These are phyloP conservation scores for Ottelia alismoides DNA, from an alignment of 106 monocot genomes.

Conservation along the genomic window DNA sequence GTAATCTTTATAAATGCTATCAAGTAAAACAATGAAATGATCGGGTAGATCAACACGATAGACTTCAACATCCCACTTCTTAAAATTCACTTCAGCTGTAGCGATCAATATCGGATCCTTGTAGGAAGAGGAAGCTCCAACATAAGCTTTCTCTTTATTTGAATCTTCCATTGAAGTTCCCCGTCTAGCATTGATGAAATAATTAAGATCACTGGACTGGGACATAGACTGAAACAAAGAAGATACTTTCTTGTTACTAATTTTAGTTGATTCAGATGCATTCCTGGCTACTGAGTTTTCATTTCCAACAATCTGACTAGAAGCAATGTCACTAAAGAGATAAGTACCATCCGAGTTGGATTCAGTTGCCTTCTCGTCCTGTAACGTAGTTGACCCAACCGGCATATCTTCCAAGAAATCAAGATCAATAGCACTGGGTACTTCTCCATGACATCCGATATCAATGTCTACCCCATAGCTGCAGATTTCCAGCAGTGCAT, in stretches of 20 bases:
- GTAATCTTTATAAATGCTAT: conserved; percentile 31
- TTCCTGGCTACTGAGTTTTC: conserved; percentile 3
- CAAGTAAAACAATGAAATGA: conserved; percentile 27
- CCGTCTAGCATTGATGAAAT: conserved; percentile 49
- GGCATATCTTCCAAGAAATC: conserved; percentile 38
- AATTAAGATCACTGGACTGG: conserved; percentile 54
- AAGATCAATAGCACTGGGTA: conserved; percentile 12
- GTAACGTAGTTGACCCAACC: conserved; percentile 8
- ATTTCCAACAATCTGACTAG: conserved; percentile 7
- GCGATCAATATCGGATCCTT: conserved; percentile 13
- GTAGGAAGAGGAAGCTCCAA: conserved; percentile 8
- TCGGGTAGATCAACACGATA: conserved; percentile 31
- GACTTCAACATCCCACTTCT: conserved; percentile 28
- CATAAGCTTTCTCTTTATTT: conserved; percentile 6
- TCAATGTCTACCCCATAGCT: conserved; percentile 11
- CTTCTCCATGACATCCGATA: conserved; percentile 10
- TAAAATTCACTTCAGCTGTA: conserved; percentile 8
- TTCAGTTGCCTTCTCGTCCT: conserved; percentile 22
- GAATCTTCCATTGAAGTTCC: conserved; percentile 16
- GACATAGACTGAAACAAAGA: conserved; percentile 41
- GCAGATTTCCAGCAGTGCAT: conserved; percentile 27
- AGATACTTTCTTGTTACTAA: conserved; percentile 30
- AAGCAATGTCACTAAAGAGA: conserved; percentile 8
- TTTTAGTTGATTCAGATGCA: conserved; percentile 6
- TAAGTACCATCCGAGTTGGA: conserved; percentile 5